A percentile compares a stretch with the other conserved stretches of the same genome.
phyloP scores from a whole-genome alignment of 768 basidiomycete genomes.

The Lyophyllum decastes region DNA sequence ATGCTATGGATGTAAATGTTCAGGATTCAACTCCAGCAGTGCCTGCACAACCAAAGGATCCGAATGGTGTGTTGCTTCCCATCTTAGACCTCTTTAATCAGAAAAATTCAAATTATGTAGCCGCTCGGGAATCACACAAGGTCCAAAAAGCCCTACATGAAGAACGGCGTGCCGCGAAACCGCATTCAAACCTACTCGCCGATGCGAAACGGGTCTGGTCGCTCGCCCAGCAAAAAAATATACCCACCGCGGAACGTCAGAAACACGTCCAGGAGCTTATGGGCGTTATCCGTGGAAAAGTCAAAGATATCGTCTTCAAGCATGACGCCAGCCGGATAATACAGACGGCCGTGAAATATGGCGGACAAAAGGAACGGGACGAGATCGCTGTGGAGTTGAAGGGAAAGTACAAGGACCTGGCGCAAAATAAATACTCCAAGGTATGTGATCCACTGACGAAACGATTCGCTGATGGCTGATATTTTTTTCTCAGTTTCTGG shows the following conservation, averaged over 20 bases:
- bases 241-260: conserved; percentile 69
- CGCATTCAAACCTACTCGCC: conserved; percentile 66
- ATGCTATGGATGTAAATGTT: conserved; percentile 37
- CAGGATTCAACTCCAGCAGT: conserved; percentile 21
- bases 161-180: conserved; percentile 76
- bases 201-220: conserved; percentile 82
- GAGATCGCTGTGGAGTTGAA: conserved; percentile 84
- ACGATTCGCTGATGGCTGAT: background rate
- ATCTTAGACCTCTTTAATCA: conserved; percentile 11
- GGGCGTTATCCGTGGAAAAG: conserved; percentile 73
- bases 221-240: conserved; percentile 69
- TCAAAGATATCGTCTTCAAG: conserved; percentile 86
- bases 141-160: conserved; percentile 66
- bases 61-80: conserved; percentile 52
- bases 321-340: conserved; percentile 90
- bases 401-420: conserved; percentile 75
- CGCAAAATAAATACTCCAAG: conserved; percentile 90
- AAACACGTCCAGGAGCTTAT: conserved; percentile 76
- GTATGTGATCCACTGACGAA: conserved; percentile 34
- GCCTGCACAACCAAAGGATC: conserved; percentile 44
- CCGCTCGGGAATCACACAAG: conserved; percentile 69
- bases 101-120: conserved; percentile 30
- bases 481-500: conserved; percentile 58
- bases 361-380: conserved; percentile 71
- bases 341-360: conserved; percentile 81